Conservation (phyloP, 2,329 filamentous ascomycete genomes). For the Colletotrichum lentis region DNA sequence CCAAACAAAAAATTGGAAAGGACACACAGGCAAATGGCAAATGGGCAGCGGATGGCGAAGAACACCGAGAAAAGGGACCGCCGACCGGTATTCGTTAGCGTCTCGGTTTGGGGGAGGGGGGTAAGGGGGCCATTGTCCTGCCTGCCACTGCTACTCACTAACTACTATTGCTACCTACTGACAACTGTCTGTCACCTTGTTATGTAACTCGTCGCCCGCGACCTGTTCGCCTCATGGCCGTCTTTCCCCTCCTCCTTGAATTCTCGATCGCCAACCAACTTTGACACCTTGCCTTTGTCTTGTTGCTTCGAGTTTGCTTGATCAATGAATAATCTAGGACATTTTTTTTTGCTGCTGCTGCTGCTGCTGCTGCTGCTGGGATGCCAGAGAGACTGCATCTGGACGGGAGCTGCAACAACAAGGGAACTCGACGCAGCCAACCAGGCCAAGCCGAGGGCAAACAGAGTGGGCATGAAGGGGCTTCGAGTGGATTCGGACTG, state of each 20-base stretch:
- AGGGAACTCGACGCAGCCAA: conserved; percentile 18
- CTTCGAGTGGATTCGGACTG: conserved; percentile 12
- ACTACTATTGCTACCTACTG: not conserved
- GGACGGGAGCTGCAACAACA: conserved; percentile 24
- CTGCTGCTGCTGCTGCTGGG: not conserved
- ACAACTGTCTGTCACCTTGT: not conserved
- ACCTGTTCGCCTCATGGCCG: not conserved
- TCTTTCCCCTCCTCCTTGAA: not conserved
- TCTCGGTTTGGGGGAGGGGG: not conserved
- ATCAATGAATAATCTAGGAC: not conserved
- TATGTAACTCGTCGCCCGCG: too few relatives aligned
- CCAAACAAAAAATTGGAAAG: not conserved
- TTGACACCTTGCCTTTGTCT: not conserved
- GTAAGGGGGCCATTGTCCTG: not conserved
- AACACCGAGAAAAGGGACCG: not conserved
- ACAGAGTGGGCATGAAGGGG: conserved; percentile 7
- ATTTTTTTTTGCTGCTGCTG: not conserved
- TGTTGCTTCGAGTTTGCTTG: not conserved
- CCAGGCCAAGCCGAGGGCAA: conserved; percentile 9
- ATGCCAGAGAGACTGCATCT: conserved; percentile 14
- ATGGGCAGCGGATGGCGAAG: not conserved
- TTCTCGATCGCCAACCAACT: not conserved
- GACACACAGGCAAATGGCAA: not conserved
- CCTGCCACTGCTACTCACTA: not conserved
- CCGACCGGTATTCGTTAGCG: conserved; percentile 2